phyloP scores from a whole-genome alignment of 768 basidiomycete species.

The Pholiota microspora region DNA sequence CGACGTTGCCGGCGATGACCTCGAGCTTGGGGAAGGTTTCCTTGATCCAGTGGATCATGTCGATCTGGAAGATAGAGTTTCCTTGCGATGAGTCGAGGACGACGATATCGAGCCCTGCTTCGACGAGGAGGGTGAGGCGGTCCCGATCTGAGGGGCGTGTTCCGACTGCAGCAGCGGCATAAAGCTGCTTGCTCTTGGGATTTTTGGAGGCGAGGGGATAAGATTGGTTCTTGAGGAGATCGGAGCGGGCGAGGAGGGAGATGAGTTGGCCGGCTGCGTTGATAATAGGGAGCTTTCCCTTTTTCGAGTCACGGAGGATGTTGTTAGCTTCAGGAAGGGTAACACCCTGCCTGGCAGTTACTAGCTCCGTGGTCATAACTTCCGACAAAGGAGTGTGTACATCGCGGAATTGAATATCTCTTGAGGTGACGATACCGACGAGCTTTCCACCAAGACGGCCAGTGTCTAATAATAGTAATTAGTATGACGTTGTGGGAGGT shows the following conservation, averaged over 20 bases:
- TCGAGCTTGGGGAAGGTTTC: slow-evolving; percentile 80
- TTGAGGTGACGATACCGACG: slow-evolving; percentile 93
- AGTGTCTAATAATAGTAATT: slow-evolving; percentile 53
- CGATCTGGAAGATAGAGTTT: slow-evolving; percentile 89
- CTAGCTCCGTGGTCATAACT: slow-evolving; percentile 88
- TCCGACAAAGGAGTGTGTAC: slow-evolving; percentile 61
- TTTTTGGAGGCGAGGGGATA: slow-evolving; percentile 94
- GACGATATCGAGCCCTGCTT: slow-evolving; percentile 94
- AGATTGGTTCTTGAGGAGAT: slow-evolving; percentile 95
- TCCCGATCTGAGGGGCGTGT: slow-evolving; percentile 88
- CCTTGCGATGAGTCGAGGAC: slow-evolving; percentile 96
- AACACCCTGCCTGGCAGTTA: slow-evolving; percentile 86
- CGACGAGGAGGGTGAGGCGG: slow-evolving; percentile 80
- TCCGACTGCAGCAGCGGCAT: slow-evolving; percentile 93
- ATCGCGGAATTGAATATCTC: slow-evolving; percentile 92
- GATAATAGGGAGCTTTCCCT: slow-evolving; percentile 88
- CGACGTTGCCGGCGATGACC: slow-evolving; percentile 96
- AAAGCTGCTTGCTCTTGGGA: slow-evolving; percentile 89
- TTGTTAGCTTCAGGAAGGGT: slow-evolving; percentile 90
- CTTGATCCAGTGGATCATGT: slow-evolving; percentile 96
- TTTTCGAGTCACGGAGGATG: slow-evolving; percentile 94
- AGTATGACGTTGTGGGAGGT: slow-evolving; percentile 6
- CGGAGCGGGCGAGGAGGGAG: slow-evolving; percentile 91
- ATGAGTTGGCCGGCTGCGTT: slow-evolving; percentile 53
- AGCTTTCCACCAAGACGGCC: slow-evolving; percentile 89